Evolutionary conservation across 495 filamentous ascomycete species (phyloP), one percentile per base, ranked within the genome.

Genomic region (Parathielavia hyrcaniae): DNA sequence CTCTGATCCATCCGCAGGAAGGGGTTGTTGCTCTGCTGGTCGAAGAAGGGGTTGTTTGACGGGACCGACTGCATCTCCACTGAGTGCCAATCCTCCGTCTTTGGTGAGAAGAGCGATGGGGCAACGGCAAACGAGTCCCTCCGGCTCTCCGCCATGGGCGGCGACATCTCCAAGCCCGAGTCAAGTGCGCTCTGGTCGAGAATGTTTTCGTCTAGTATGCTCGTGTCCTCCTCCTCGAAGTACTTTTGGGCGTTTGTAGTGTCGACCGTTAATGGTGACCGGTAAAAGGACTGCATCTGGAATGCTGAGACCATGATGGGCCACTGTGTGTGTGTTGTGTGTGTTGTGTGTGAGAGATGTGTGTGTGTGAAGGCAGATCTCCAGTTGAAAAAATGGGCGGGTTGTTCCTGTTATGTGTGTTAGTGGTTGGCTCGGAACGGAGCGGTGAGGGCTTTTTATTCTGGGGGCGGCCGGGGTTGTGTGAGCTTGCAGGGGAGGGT

Each of bases 161-260:
- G 79, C 51, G 79, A 84, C 73, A 89, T 82, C 62, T 88, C 85
- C 63, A 89, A 75, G 36, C 84, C 82, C 16, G 82, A 82, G 67
- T 86, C 83, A 67, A 78, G 81, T 62, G 66, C 73, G 67, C 74
- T 79, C 61, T 76, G 77, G 70, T 91, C 89, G 60, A 92, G 81
- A 68, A 91, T 91, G 75, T 87, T 86, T 45, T 92, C 87, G 73
- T 95, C 89, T 61, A 95, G 76, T 71, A 91, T 86, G 69, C 81
- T 86, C 71, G 82, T 81, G 67, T 90, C 87, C 73, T 92, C 88
- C 58, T 91, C 88, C 61, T 91, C 87, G 60, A 86, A 81, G 75
- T 77, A 85, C 62, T 82, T 80, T 50, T 81, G 77, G 56, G 75
- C 69, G 59, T 78, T 72, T 63, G 61, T 79, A 52, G 84, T 79